These are phyloP conservation scores for Chenopodium formosanum DNA, from an alignment of 148 eudicot species.

Conservation along the genomic window DNA sequence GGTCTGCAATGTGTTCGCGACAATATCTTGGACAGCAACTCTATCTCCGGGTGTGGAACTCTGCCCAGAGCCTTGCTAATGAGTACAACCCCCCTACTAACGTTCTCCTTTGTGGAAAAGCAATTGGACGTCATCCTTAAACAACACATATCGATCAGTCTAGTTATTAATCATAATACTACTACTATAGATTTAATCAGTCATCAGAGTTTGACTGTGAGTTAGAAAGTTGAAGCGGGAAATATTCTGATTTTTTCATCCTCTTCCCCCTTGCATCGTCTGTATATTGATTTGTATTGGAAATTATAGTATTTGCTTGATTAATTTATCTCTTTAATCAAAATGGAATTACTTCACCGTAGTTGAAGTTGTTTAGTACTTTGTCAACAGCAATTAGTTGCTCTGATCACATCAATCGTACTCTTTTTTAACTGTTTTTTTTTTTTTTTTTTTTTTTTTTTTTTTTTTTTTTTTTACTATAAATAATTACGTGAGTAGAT, in stretches of 20 bases:
- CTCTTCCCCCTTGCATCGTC: background rate
- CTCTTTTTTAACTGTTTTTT: background rate
- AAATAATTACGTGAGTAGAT: background rate
- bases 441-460: background rate
- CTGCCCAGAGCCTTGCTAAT: slow-evolving; percentile 39
- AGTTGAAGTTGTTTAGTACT: background rate
- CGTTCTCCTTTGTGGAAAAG: slow-evolving; percentile 55
- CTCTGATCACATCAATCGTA: background rate
- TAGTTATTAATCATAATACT: background rate
- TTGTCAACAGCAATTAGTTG: background rate
- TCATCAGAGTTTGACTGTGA: slow-evolving; percentile 48
- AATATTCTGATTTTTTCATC: background rate
- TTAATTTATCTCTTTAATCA: slow-evolving; percentile 22
- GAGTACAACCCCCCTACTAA: slow-evolving; percentile 56
- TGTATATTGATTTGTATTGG: slow-evolving; percentile 15
- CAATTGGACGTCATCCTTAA: slow-evolving; percentile 41
- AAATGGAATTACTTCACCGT: background rate
- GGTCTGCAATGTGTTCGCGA: slow-evolving; percentile 59
- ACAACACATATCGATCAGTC: background rate
- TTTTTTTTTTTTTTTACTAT: background rate
- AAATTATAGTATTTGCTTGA: background rate
- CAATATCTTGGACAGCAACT: slow-evolving; percentile 67
- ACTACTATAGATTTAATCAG: slow-evolving; percentile 18
- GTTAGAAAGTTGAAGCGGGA: slow-evolving; percentile 7
- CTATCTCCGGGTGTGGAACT: slow-evolving; percentile 53